These are phyloP conservation scores for Hordeum pubiflorum DNA, from an alignment of 202 grass and related monocot species.

Conservation along the genomic window DNA sequence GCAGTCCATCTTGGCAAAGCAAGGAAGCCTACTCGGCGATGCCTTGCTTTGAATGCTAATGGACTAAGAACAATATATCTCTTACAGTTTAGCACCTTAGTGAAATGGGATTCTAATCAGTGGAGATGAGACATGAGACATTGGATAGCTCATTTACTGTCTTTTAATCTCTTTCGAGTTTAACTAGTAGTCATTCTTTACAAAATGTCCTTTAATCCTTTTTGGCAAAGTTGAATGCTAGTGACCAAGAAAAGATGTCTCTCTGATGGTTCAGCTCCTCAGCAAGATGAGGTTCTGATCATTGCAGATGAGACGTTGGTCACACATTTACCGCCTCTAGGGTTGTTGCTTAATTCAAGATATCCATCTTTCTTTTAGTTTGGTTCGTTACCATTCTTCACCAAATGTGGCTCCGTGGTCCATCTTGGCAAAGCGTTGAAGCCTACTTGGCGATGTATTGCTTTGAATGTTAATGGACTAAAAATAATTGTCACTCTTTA, in stretches of 20 bases:
- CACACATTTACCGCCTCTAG: background rate
- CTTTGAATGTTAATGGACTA: constrained; percentile 87
- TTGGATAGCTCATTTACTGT: background rate
- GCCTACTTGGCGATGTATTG: constrained; percentile 35
- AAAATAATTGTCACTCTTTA: constrained; percentile 22
- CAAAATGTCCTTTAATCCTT: background rate
- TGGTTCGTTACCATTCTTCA: background rate
- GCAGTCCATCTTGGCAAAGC: constrained; percentile 44
- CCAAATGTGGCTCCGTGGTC: background rate
- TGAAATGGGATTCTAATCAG: constrained; percentile 15
- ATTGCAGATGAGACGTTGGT: constrained; percentile 16
- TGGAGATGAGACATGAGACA: constrained; percentile 39
- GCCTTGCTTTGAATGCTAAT: constrained; percentile 74
- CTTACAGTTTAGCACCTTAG: constrained; percentile 16
- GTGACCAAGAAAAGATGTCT: constrained; percentile 27
- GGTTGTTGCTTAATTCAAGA: background rate
- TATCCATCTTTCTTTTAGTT: background rate
- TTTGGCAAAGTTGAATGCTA: constrained; percentile 57
- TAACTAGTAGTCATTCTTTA: background rate
- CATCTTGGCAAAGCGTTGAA: constrained; percentile 49
- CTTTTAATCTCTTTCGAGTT: background rate
- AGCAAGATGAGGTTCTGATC: background rate
- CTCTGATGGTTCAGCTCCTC: background rate
- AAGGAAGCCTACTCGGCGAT: constrained; percentile 26
- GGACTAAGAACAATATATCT: constrained; percentile 40